Evolutionary conservation across 2,329 filamentous ascomycete genomes (phyloP), one percentile per base, ranked within the genome.

Genomic region (Aureobasidium sp.): DNA sequence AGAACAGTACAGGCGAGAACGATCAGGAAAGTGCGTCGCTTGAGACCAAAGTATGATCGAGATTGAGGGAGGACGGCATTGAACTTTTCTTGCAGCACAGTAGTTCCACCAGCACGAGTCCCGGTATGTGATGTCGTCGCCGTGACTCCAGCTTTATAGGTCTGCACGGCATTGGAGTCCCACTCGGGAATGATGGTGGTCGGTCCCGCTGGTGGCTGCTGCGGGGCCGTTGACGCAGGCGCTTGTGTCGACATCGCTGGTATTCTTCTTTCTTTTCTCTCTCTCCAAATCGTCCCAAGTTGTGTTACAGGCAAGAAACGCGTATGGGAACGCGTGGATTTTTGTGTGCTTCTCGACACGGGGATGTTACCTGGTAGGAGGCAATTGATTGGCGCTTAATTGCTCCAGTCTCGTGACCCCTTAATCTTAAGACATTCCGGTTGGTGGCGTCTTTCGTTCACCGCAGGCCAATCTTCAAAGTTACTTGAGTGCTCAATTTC

Each of bases 31-130:
- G 70, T 68, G 27, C 70, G 71, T 51, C 75, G 70, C 61, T 68
- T 72, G 57, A 73, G 68, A 9, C 74, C 72, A 47, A 76, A 59
- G 57, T 76, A 77, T 42, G 66, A 69, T 59, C 66, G 71, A 46
- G 75, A 70, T 6, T 72, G 71, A 9, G 74, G 73, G 4, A 76
- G 61, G 10, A 72, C 47, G 37, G 66, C 66, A 63, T 76, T 69
- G 33, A 75, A 70, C 49, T 63, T 65, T 17, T 59, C 51, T 40
- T 43, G 49, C 29, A 61, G 46, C 31, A 49, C 47, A 15, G 25
- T 6, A 27, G 54, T 61, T 15, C 35, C 29, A 27, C 29, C 19
- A 50, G 42, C 13, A 29, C 37, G 49, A 47, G 19, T 9, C 43
- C 35, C 21, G 19, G 57, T 21, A 15, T 57, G 25, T 25, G 62